Percentiles rank a stretch among this genome's conserved stretches.
These are phyloP conservation scores for Boletus hoseneyae DNA, from an alignment of 1,284 basidiomycete species.

Conservation along the genomic window DNA sequence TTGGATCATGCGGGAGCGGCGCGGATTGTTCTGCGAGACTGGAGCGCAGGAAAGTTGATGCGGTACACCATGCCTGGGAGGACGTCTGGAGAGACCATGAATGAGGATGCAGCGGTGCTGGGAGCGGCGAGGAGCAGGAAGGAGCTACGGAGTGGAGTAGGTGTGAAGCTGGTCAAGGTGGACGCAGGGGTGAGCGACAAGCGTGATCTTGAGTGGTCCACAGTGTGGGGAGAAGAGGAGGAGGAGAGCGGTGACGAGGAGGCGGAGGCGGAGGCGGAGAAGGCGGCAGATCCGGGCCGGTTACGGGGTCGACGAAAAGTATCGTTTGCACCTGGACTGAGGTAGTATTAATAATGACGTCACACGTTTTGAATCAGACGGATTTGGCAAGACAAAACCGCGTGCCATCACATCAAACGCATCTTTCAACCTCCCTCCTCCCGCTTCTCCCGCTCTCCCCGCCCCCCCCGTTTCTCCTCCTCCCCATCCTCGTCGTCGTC, in stretches of 20 bases:
- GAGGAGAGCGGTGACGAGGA: constrained; percentile 35
- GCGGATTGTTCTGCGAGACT: constrained; percentile 85
- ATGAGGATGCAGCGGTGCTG: constrained; percentile 46
- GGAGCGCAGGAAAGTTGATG: constrained; percentile 78
- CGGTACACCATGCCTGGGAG: constrained; percentile 71
- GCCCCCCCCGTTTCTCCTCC: background rate
- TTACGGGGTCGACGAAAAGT: constrained; percentile 3
- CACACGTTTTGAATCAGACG: constrained; percentile 23
- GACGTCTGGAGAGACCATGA: constrained; percentile 24
- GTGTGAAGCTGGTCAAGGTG: constrained; percentile 53
- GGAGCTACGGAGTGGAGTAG: constrained; percentile 59
- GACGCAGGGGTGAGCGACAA: constrained; percentile 47
- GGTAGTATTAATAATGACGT: constrained; percentile 16
- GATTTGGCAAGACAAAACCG: constrained; percentile 27
- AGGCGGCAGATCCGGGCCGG: constrained; percentile 29
- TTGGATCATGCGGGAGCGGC: constrained; percentile 80
- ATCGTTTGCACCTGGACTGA: constrained; percentile 3
- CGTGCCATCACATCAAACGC: constrained; percentile 8
- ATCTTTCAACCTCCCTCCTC: constrained; percentile 13
- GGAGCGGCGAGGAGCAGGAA: constrained; percentile 52
- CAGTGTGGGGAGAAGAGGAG: constrained; percentile 43
- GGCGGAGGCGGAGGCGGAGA: constrained; percentile 32
- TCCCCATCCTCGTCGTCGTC: background rate
- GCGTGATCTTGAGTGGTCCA: constrained; percentile 54
- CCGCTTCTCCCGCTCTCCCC: background rate